A percentile compares a stretch with the other conserved stretches of the same genome.
Evolutionary conservation across 2,329 filamentous ascomycete genomes (phyloP).

Genomic region (Hypoxylon sp.): DNA sequence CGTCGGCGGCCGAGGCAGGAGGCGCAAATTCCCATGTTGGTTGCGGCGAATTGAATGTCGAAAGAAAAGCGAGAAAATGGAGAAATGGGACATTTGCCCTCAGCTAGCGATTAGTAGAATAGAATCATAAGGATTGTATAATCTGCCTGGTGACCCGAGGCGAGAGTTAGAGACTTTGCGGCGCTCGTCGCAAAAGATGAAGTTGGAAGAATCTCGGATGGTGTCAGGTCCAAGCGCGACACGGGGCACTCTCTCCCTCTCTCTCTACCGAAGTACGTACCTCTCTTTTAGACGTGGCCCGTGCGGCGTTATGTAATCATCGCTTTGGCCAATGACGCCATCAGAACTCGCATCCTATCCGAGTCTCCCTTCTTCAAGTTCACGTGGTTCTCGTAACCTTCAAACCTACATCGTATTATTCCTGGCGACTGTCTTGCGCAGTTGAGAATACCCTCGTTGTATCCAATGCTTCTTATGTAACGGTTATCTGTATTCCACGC

Average conservation of each 20-base stretch:
- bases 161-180: conserved; percentile 50
- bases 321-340: conserved; percentile 17
- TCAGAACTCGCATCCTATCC: not conserved
- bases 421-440: not conserved
- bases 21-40: conserved; percentile 69
- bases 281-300: conserved; percentile 3
- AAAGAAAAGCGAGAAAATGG: conserved; percentile 21
- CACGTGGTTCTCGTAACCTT: not conserved
- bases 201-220: conserved; percentile 44
- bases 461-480: not conserved
- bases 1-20: conserved; percentile 69
- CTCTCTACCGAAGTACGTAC: too few relatives aligned
- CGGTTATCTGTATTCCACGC: not conserved
- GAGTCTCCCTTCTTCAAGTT: not conserved
- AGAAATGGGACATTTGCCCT: conserved; percentile 46
- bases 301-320: conserved; percentile 27
- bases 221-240: conserved; percentile 21
- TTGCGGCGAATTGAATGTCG: conserved; percentile 9
- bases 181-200: conserved; percentile 40
- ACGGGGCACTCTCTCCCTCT: conserved; percentile 12
- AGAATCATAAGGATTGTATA: conserved; percentile 52
- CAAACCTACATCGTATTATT: not conserved
- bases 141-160: conserved; percentile 51
- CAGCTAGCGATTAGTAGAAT: conserved; percentile 33
- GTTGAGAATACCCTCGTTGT: not conserved